Percentiles rank a stretch among this genome's conserved stretches.
Conservation (phyloP, 208 protist species). For the Giardia duodenalis region DNA sequence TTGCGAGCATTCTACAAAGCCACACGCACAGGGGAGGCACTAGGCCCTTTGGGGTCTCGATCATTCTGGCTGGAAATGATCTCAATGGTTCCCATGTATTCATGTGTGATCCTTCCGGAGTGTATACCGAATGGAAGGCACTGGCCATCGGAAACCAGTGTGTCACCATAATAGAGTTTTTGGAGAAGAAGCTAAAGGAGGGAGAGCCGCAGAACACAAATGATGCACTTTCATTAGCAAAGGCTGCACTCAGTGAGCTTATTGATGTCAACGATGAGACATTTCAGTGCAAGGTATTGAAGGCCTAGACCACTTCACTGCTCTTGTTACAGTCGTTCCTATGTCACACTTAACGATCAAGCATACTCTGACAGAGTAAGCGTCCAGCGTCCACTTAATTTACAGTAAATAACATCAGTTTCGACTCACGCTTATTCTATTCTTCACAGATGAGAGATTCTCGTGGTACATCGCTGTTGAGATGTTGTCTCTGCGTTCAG, state of each 20-base stretch:
- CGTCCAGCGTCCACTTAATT: too few relatives aligned
- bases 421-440: not conserved
- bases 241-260: not conserved
- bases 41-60: not conserved
- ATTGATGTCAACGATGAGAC: not conserved
- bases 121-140: not conserved
- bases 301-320: too few relatives aligned
- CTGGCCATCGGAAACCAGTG: conserved; percentile 20
- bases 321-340: too few relatives aligned
- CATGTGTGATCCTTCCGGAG: not conserved
- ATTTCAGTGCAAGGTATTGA: not conserved
- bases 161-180: not conserved
- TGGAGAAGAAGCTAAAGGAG: not conserved
- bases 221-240: not conserved
- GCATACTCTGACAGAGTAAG: too few relatives aligned
- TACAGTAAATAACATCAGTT: too few relatives aligned
- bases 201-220: not conserved
- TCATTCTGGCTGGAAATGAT: conserved; percentile 3
- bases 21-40: conserved; percentile 16
- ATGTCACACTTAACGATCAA: too few relatives aligned
- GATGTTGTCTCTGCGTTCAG: not conserved
- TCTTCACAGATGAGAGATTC: not conserved
- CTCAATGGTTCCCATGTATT: not conserved
- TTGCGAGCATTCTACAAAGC: not conserved
- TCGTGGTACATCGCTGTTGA: not conserved